Conservation (phyloP, 805 yeast species). For the Candida awuae region DNA sequence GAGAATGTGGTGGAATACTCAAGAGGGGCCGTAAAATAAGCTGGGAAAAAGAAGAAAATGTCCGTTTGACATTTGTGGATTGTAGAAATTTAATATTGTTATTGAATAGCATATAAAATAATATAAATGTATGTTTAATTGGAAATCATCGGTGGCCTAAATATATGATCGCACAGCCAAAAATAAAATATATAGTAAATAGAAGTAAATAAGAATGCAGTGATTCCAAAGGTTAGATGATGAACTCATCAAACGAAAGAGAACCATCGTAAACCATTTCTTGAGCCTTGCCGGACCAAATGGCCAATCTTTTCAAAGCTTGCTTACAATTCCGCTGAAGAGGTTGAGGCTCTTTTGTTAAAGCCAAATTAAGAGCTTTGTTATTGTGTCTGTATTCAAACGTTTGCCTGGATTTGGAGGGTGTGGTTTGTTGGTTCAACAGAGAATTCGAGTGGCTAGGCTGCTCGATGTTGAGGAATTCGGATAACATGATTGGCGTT, state of each 20-base stretch:
- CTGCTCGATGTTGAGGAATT: conserved; percentile 4
- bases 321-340: conserved; percentile 10
- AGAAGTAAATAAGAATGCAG: neutral
- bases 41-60: too few relatives aligned
- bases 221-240: conserved; percentile 1
- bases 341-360: conserved; percentile 17
- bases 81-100: too few relatives aligned
- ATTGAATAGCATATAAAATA: too few relatives aligned
- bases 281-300: conserved; percentile 25
- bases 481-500: conserved; percentile 2
- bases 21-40: too few relatives aligned
- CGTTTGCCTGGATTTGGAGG: conserved; percentile 2
- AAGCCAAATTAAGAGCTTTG: conserved; percentile 23
- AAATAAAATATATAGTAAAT: neutral
- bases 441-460: conserved; percentile 1
- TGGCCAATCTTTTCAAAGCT: conserved; percentile 26
- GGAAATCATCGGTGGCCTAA: too few relatives aligned
- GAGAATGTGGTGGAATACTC: too few relatives aligned
- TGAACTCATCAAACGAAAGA: conserved; percentile 5
- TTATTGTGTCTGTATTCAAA: conserved; percentile 25
- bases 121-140: too few relatives aligned
- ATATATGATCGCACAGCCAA: neutral
- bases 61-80: too few relatives aligned
- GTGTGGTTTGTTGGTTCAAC: neutral
- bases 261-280: conserved; percentile 24